Evolutionary conservation across 2,329 filamentous ascomycete genomes (phyloP).

Genomic region (Dothistroma pini): DNA sequence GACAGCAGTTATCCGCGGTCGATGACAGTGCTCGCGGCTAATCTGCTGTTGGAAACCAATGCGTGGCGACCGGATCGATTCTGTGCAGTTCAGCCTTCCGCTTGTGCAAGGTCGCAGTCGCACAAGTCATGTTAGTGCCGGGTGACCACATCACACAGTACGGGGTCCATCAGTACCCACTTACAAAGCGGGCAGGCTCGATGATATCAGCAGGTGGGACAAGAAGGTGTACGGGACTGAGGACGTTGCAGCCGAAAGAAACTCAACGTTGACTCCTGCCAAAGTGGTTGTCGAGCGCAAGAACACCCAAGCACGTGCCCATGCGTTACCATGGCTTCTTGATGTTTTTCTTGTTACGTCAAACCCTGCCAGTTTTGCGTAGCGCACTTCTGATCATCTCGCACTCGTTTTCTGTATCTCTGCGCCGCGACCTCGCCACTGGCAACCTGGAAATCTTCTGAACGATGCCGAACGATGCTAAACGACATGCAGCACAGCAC

Average conservation of each 20-base stretch:
- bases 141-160: neutral
- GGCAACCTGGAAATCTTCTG: neutral
- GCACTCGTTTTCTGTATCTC: neutral
- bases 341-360: neutral
- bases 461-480: neutral
- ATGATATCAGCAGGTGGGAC: too few relatives aligned
- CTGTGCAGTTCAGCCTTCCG: neutral
- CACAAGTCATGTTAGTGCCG: neutral
- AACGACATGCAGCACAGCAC: neutral
- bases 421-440: neutral
- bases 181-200: too few relatives aligned
- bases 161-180: too few relatives aligned
- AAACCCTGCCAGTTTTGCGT: neutral
- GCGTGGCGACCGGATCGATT: conserved; percentile 6
- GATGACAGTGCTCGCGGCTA: neutral
- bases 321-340: neutral
- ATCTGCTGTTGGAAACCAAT: conserved; percentile 4
- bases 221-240: too few relatives aligned
- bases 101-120: neutral
- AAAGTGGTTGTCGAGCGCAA: neutral
- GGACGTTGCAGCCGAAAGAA: neutral
- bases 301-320: neutral
- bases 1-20: neutral
- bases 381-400: neutral
- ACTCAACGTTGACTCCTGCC: neutral